Evolutionary conservation across 2,329 filamentous ascomycete genomes (phyloP), one percentile per base, ranked within the genome.

Genomic region (Fusarium bactridioides): DNA sequence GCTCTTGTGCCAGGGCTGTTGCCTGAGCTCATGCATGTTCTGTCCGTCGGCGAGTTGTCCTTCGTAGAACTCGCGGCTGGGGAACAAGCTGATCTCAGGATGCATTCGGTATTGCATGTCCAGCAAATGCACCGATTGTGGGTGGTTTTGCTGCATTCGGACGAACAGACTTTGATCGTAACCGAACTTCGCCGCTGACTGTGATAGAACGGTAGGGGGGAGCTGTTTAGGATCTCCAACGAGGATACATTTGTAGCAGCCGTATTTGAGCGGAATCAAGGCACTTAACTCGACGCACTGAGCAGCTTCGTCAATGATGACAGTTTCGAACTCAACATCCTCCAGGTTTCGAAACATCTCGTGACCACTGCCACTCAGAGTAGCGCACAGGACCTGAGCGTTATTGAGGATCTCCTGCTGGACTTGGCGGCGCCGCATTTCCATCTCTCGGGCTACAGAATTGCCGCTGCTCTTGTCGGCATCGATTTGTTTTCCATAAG

Each of bases 91-190:
- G 80, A 99, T 99, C 74, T 96, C 94, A 0, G 97, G 96, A 83
- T 99, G 96, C 97, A 99, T 99, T 82, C 96, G 96, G 80, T 99
- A 99, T 79, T 99, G 96, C 62, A 93, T 96, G 79, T 98, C 95
- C n/a, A 99, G 89, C 31, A 99, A 87, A 84, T 99, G 95, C 21
- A 99, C 91, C 73, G 97, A 92, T 37, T 93, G 86, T 2, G 94
- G 93, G 76, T 95, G 92, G 72, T 98, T 98, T 77, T 91, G 91
- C 80, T 98, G 96, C 95, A 99, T 99, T 38, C 96, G 93, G 60
- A 98, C 96, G 84, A 99, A 99, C 82, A 99, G 85, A 87, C 94
- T 97, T 83, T 99, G 96, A 79, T 98, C 95, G 82, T 98, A 99
- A 73, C 96, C 94, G 81, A 95, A 98, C 41, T 91, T 90, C 19